phyloP scores from a whole-genome alignment of 192 early-diverging fungal genomes.

The Diversispora epigaea region DNA sequence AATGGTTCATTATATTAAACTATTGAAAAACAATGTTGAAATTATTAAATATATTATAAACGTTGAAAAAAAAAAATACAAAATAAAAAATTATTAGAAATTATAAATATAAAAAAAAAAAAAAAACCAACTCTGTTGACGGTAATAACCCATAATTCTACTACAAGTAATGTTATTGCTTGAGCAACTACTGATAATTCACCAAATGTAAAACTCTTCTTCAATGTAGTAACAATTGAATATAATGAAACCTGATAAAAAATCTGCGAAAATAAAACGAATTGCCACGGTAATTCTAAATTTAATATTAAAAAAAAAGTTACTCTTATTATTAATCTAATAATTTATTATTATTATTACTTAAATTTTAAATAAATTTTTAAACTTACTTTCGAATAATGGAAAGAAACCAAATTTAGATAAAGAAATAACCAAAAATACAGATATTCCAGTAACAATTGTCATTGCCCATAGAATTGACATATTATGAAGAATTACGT shows the following conservation, averaged over 20 bases:
- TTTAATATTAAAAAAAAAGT: slow-evolving; percentile 1
- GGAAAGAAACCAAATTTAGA: slow-evolving; percentile 3
- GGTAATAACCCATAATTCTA: slow-evolving; percentile 47
- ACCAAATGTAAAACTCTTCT: slow-evolving; percentile 64
- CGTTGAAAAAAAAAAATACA: not conserved
- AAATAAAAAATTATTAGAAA: not conserved
- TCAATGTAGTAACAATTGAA: slow-evolving; percentile 40
- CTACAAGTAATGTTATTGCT: slow-evolving; percentile 51
- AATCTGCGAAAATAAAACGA: slow-evolving; percentile 34
- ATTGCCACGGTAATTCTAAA: slow-evolving; percentile 25
- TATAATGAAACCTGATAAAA: slow-evolving; percentile 42
- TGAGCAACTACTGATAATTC: slow-evolving; percentile 65
- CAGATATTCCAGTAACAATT: slow-evolving; percentile 3
- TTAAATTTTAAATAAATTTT: slow-evolving; percentile 35
- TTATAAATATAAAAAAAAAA: not conserved
- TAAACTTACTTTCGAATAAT: slow-evolving; percentile 24
- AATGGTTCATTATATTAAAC: no score
- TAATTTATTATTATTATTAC: slow-evolving; percentile 37
- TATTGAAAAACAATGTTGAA: no score
- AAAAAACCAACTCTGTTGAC: slow-evolving; percentile 39
- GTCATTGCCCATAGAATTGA: not conserved
- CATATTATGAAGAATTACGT: not conserved
- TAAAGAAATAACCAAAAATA: not conserved
- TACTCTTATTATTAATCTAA: slow-evolving; percentile 13
- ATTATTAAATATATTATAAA: no score